Conservation (phyloP, 2,329 filamentous ascomycete species). For the Alternaria metachromatica region DNA sequence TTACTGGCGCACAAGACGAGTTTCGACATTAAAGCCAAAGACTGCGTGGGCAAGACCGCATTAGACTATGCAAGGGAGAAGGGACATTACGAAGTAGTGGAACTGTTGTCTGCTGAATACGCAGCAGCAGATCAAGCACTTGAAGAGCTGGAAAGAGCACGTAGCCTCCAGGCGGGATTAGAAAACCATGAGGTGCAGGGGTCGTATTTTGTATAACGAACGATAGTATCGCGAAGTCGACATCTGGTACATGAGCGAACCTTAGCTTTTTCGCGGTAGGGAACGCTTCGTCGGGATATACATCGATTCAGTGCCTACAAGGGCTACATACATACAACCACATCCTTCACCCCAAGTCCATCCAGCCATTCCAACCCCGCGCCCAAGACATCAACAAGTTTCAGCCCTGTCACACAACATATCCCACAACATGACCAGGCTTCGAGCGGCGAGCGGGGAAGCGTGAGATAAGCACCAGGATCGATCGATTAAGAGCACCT, state of each 20-base stretch:
- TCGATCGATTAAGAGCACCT: background rate
- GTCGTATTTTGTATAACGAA: background rate
- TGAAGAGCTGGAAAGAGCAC: background rate
- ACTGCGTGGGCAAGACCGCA: background rate
- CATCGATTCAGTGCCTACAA: background rate
- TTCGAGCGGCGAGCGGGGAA: background rate
- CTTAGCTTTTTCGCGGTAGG: no score
- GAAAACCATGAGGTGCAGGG: no score
- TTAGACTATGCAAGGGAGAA: background rate
- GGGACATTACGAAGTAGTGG: background rate
- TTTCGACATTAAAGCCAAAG: background rate
- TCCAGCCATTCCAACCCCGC: background rate
- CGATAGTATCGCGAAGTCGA: background rate
- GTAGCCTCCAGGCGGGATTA: background rate
- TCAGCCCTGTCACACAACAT: conserved; percentile 20
- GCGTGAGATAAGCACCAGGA: background rate
- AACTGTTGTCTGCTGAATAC: background rate
- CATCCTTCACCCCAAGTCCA: no score
- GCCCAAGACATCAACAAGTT: conserved; percentile 17
- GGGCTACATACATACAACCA: no score
- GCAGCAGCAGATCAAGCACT: background rate
- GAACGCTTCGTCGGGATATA: background rate
- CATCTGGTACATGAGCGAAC: no score
- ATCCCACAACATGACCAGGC: background rate
- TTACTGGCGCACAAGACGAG: background rate